Evolutionary conservation across 345 rosid genomes (phyloP), one percentile per base, ranked within the genome.

Genomic region (Limnanthes douglasii): DNA sequence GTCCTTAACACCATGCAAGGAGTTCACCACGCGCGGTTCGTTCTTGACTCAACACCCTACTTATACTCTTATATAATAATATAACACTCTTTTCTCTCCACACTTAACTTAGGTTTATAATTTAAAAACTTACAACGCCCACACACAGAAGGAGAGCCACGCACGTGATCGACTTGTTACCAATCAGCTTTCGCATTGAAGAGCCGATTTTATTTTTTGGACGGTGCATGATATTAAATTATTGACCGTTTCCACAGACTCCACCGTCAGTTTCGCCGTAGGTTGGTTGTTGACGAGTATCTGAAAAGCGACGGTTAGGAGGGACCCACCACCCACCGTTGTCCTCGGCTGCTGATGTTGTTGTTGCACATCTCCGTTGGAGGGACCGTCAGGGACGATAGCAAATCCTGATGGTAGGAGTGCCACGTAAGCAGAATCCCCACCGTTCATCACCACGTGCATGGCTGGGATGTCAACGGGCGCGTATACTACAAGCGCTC

Each of bases 11-110:
- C 66, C 65, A 15, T 42, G 69, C 72, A 69, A 63, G 76, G 93
- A 68, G 72, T 71, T 53, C 18, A 40, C 32, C 72, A 32, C 52
- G 69, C 73, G 92, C 69, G 96, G 99, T 92, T 92, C 99, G 96
- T 78, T 92, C 99, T 92, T 92, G 99, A 92, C 99, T 92, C 99
- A 66, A 65, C 75, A 70, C 72, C 80, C 97, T 52, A 37, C 22
- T 29, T 17, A 21, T 23, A 11, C 15, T 48, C 39, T 44, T 27
- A 46, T 32, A 19, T 18, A 17, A 14, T 11, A 35, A 21, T 31
- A 8, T 25, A 21, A 35, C n/a, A n/a, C n/a, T n/a, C 15, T 19
- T 31, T 23, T 13, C 8, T 25, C 16, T 3, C 24, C 37, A 25
- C 5, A 31, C 58, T 36, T 36, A 48, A 37, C 14, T 34, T 31